Conservation (phyloP, 1,284 basidiomycete genomes). For the Tausonia pullulans region DNA sequence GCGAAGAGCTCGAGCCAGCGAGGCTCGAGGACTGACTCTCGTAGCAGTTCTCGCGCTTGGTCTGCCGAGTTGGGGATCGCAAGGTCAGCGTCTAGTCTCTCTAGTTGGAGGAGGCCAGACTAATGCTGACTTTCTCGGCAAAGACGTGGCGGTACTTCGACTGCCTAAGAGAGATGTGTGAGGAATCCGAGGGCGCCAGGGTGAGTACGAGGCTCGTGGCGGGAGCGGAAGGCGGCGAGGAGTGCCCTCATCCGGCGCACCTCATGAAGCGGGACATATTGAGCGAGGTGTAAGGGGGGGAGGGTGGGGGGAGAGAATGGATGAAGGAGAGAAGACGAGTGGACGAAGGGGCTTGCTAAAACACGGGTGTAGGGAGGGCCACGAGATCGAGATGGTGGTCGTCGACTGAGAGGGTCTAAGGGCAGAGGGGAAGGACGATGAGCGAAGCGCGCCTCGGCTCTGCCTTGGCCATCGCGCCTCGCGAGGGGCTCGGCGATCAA, state of each 20-base stretch:
- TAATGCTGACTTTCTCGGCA: conserved; percentile 62
- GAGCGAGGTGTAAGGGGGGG: neutral
- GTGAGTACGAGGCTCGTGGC: neutral
- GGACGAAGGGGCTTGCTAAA: too few relatives aligned
- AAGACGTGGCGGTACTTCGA: conserved; percentile 72
- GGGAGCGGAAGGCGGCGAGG: neutral
- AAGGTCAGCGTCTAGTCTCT: neutral
- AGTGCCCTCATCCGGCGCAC: conserved; percentile 24
- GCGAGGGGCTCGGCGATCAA: too few relatives aligned
- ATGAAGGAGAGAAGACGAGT: neutral
- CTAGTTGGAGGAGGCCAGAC: neutral
- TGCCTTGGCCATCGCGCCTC: too few relatives aligned
- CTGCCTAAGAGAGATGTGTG: conserved; percentile 16
- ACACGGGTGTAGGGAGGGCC: too few relatives aligned
- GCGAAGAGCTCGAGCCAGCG: neutral
- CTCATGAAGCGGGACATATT: conserved; percentile 48
- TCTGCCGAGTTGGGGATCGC: neutral
- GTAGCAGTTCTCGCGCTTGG: conserved; percentile 26
- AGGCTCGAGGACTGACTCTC: neutral
- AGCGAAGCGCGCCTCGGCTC: too few relatives aligned
- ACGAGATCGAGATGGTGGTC: too few relatives aligned
- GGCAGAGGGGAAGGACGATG: too few relatives aligned
- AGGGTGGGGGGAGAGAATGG: neutral
- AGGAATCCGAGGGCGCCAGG: neutral
- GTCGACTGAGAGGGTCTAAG: too few relatives aligned